Conservation (phyloP, 257 asterid species). For the Solanum gandarillasii region DNA sequence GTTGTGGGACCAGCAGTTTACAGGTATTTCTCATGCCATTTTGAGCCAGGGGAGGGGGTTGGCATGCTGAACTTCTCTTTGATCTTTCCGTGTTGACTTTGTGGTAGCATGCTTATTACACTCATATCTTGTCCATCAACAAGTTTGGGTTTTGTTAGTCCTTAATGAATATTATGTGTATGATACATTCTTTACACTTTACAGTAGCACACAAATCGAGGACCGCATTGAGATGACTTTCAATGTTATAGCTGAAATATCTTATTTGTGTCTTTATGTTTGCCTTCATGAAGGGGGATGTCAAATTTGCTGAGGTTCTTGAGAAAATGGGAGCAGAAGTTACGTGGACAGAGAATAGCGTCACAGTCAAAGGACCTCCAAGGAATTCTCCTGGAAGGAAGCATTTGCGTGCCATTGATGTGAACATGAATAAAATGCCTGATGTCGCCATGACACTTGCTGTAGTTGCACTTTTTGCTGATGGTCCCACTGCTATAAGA, state of each 20-base stretch:
- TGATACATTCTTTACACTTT: neutral
- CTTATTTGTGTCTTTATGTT: neutral
- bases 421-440: slow-evolving; percentile 98
- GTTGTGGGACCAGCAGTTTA: slow-evolving; percentile 93
- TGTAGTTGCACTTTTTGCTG: slow-evolving; percentile 88
- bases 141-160: neutral
- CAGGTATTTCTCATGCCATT: slow-evolving; percentile 40
- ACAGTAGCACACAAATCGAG: neutral
- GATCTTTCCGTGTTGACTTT: neutral
- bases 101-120: neutral
- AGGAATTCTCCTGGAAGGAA: slow-evolving; percentile 53
- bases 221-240: neutral
- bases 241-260: too few species aligned
- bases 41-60: neutral
- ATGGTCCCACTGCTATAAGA: slow-evolving; percentile 89
- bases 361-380: slow-evolving; percentile 81
- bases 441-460: slow-evolving; percentile 99
- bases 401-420: slow-evolving; percentile 71
- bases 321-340: slow-evolving; percentile 93
- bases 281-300: slow-evolving; percentile 61
- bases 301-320: slow-evolving; percentile 82
- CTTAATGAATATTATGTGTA: neutral
- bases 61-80: neutral
- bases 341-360: slow-evolving; percentile 87
- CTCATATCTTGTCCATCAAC: neutral